Evolutionary conservation across 2,329 filamentous ascomycete genomes (phyloP).

Genomic region (Fusarium pseudocircinatum): DNA sequence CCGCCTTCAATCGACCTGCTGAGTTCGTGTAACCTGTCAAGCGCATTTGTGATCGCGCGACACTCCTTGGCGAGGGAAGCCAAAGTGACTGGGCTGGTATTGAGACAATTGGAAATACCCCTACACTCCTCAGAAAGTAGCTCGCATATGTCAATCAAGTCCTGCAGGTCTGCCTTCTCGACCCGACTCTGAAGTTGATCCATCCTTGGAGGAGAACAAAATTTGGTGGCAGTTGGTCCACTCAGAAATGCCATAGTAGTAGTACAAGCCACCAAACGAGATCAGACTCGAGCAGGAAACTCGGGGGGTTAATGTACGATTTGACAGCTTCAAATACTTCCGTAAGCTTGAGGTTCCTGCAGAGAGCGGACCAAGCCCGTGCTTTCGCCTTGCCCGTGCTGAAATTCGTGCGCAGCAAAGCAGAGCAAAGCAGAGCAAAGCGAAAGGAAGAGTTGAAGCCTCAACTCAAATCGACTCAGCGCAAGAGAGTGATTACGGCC

Average conservation of each 20-base stretch:
- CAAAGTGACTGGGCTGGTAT: conserved; percentile 41
- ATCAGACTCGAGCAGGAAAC: conserved; percentile 12
- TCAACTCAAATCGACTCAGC: conserved; percentile 1
- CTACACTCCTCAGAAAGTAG: conserved; percentile 41
- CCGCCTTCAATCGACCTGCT: conserved; percentile 34
- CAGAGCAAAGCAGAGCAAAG: neutral
- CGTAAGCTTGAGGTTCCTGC: conserved; percentile 15
- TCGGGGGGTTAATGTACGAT: conserved; percentile 35
- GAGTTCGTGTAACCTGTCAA: conserved; percentile 41
- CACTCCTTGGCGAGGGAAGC: conserved; percentile 41
- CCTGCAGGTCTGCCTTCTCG: conserved; percentile 38
- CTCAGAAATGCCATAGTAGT: conserved; percentile 20
- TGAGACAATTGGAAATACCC: conserved; percentile 41
- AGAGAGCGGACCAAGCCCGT: conserved; percentile 29
- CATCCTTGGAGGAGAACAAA: conserved; percentile 28
- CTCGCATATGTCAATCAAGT: conserved; percentile 40
- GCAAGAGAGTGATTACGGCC: conserved; percentile 19
- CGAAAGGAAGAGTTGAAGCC: conserved; percentile 23
- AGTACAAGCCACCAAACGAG: neutral
- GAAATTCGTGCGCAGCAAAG: conserved; percentile 17
- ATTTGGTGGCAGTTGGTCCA: conserved; percentile 9
- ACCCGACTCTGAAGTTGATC: conserved; percentile 38
- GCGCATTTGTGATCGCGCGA: conserved; percentile 41
- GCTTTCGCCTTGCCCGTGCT: conserved; percentile 32
- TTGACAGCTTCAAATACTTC: conserved; percentile 20